phyloP scores from a whole-genome alignment of 805 yeast species.

The Wickerhamiella azymoides region DNA sequence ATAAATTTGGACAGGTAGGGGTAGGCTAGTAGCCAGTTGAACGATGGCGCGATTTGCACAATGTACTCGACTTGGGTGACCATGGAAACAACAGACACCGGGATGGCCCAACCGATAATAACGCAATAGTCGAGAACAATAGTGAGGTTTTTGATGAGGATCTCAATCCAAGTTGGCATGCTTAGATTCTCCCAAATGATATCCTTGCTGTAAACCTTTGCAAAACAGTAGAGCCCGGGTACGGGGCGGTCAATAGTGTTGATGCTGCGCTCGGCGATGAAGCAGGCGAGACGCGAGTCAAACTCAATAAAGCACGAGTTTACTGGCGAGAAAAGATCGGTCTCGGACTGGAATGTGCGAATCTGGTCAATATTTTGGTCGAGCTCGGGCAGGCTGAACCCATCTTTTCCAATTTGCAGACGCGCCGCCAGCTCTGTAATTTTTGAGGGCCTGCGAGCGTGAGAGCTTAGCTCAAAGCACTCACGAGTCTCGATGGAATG shows the following conservation, averaged over 20 bases:
- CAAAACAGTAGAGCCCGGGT: constrained; percentile 11
- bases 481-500: constrained; percentile 27
- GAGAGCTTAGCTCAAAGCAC: background rate
- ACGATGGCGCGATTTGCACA: constrained; percentile 44
- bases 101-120: constrained; percentile 61
- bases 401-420: background rate
- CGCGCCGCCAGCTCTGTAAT: background rate
- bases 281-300: constrained; percentile 40
- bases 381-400: background rate
- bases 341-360: constrained; percentile 37
- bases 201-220: constrained; percentile 50
- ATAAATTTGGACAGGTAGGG: constrained; percentile 44
- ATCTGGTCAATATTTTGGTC: constrained; percentile 40
- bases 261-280: constrained; percentile 38
- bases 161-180: constrained; percentile 27
- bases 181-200: constrained; percentile 56
- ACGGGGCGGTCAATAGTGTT: constrained; percentile 5
- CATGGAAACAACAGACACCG: constrained; percentile 68
- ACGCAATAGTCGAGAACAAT: constrained; percentile 34
- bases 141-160: constrained; percentile 30
- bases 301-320: constrained; percentile 46
- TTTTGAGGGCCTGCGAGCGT: background rate
- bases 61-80: constrained; percentile 61
- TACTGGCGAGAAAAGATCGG: constrained; percentile 23
- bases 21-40: constrained; percentile 39